Percentiles rank a stretch among this genome's conserved stretches.
These are phyloP conservation scores for Globisporangium perplexum DNA, from an alignment of 352 stramenopile genomes.

Conservation along the genomic window DNA sequence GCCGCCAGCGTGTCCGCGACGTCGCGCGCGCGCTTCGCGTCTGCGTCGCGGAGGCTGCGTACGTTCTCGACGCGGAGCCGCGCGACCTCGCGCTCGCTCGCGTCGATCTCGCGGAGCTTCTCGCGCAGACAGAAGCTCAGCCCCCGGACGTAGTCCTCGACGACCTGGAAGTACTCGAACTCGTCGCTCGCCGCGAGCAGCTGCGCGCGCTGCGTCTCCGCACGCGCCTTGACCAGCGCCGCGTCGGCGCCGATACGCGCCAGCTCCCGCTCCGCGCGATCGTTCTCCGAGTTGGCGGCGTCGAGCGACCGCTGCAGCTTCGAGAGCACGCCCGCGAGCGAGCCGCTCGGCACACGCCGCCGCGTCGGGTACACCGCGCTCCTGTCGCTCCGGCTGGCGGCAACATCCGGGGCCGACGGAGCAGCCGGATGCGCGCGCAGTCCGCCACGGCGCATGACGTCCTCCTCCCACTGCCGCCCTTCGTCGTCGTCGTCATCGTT, in stretches of 20 bases:
- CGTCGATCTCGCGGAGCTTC: slow-evolving; percentile 46
- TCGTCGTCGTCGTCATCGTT: slow-evolving; percentile 35
- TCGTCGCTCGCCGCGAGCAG: slow-evolving; percentile 50
- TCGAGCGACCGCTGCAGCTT: slow-evolving; percentile 49
- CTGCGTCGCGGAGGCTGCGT: slow-evolving; percentile 8
- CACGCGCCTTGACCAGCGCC: slow-evolving; percentile 30
- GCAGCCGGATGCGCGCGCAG: slow-evolving; percentile 18
- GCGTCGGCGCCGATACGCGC: slow-evolving; percentile 47
- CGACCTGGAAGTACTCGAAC: slow-evolving; percentile 73
- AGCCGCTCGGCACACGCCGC: slow-evolving; percentile 36
- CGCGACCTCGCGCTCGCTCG: slow-evolving; percentile 31
- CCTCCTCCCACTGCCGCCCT: slow-evolving; percentile 61
- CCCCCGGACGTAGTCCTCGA: slow-evolving; percentile 70
- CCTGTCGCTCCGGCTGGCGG: background rate
- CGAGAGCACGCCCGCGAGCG: slow-evolving; percentile 40
- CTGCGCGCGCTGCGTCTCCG: slow-evolving; percentile 40
- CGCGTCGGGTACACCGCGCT: slow-evolving; percentile 58
- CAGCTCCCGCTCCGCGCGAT: slow-evolving; percentile 44
- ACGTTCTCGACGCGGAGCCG: slow-evolving; percentile 11
- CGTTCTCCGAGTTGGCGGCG: slow-evolving; percentile 30
- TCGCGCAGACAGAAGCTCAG: slow-evolving; percentile 72
- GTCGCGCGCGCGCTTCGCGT: background rate
- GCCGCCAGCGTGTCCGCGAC: slow-evolving; percentile 5
- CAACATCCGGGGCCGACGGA: background rate
- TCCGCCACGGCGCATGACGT: slow-evolving; percentile 68